Conservation (phyloP, 1,284 basidiomycete species). For the Cutaneotrichosporon spelunceum region DNA sequence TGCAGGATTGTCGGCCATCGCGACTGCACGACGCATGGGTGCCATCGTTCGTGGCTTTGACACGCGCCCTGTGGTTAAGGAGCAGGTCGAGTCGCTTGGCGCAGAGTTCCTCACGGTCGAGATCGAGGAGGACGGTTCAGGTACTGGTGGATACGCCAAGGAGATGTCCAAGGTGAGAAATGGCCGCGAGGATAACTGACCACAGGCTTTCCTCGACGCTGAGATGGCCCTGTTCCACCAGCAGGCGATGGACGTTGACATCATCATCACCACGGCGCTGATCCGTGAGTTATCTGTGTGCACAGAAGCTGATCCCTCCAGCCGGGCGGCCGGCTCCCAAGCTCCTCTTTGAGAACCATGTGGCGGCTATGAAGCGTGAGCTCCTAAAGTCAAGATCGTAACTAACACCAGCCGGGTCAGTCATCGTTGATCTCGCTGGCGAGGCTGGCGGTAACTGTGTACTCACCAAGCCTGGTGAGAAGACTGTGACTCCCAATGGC, state of each 20-base stretch:
- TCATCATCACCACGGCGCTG: slow-evolving; percentile 67
- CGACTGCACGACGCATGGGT: slow-evolving; percentile 70
- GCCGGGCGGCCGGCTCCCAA: slow-evolving; percentile 80
- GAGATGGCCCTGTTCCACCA: slow-evolving; percentile 83
- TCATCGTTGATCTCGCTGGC: slow-evolving; percentile 77
- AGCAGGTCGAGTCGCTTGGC: slow-evolving; percentile 80
- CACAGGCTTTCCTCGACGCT: slow-evolving; percentile 65
- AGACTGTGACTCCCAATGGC: slow-evolving; percentile 61
- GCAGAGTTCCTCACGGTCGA: slow-evolving; percentile 78
- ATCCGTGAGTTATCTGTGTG: slow-evolving; percentile 52
- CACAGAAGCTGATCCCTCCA: slow-evolving; percentile 52
- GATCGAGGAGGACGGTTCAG: slow-evolving; percentile 72
- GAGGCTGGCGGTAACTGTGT: slow-evolving; percentile 82
- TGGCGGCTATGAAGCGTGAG: slow-evolving; percentile 73
- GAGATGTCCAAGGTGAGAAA: slow-evolving; percentile 72
- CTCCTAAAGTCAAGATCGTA: background rate
- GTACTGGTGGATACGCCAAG: slow-evolving; percentile 79
- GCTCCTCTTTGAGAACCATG: slow-evolving; percentile 72
- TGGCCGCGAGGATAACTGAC: slow-evolving; percentile 2
- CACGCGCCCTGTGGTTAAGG: slow-evolving; percentile 72
- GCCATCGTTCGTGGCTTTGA: slow-evolving; percentile 83
- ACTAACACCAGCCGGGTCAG: slow-evolving; percentile 58
- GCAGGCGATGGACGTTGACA: slow-evolving; percentile 80
- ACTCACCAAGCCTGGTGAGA: slow-evolving; percentile 69
- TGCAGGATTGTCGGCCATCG: slow-evolving; percentile 77